phyloP scores from a whole-genome alignment of 2,329 filamentous ascomycete species.

The Periconia macrospinosa region DNA sequence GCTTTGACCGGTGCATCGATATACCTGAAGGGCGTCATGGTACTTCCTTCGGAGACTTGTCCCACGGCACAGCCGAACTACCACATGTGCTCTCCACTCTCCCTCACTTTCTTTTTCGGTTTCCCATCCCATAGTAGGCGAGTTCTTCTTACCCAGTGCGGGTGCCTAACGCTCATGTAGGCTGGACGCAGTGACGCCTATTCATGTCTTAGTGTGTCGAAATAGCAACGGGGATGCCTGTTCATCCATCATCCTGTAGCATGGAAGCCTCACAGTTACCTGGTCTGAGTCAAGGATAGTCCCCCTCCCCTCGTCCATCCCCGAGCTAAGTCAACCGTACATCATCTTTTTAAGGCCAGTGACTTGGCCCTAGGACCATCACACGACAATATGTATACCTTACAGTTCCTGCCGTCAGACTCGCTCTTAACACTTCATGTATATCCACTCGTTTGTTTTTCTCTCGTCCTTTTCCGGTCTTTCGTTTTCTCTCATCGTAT shows the following conservation, averaged over 20 bases:
- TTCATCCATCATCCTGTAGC: slow-evolving; percentile 17
- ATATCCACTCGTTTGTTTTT: slow-evolving; percentile 12
- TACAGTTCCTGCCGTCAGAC: slow-evolving; percentile 7
- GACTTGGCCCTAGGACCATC: slow-evolving; percentile 8
- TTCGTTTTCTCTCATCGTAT: slow-evolving; percentile 13
- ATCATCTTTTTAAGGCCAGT: slow-evolving; percentile 21
- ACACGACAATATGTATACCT: slow-evolving; percentile 25
- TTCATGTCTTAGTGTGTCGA: slow-evolving; percentile 20
- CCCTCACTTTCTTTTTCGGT: slow-evolving; percentile 7
- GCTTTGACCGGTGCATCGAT: slow-evolving; percentile 21
- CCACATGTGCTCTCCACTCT: slow-evolving; percentile 9
- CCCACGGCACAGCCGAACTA: slow-evolving; percentile 34
- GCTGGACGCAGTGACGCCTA: slow-evolving; percentile 18
- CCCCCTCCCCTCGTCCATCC: slow-evolving; percentile 18
- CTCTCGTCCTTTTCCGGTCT: slow-evolving; percentile 7
- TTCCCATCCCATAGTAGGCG: slow-evolving; percentile 10
- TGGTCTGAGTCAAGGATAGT: slow-evolving; percentile 26
- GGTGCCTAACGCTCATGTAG: slow-evolving; percentile 25
- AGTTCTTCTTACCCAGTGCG: slow-evolving; percentile 11
- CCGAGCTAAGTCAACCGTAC: slow-evolving; percentile 14
- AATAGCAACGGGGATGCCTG: slow-evolving; percentile 7
- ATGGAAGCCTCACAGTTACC: slow-evolving; percentile 20
- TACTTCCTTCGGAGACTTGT: slow-evolving; percentile 13
- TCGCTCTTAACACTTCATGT: slow-evolving; percentile 12
- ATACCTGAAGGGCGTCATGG: slow-evolving; percentile 25